Percentiles rank a stretch among this genome's conserved stretches.
phyloP scores from a whole-genome alignment of 306 rosid genomes.

The Sindora glabra region DNA sequence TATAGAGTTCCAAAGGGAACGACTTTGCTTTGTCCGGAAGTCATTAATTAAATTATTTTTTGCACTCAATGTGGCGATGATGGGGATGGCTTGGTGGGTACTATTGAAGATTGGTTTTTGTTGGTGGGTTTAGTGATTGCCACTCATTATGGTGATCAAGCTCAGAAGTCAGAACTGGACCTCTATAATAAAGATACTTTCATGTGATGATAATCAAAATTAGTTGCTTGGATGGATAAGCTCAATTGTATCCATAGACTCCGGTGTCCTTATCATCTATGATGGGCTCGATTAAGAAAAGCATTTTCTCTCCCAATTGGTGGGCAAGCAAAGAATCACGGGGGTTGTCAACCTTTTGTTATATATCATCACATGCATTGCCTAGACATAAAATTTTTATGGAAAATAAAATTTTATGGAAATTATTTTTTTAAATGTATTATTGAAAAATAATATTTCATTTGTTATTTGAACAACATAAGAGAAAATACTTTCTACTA shows the following conservation, averaged over 20 bases:
- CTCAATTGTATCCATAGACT: no score
- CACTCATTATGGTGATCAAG: constrained; percentile 18
- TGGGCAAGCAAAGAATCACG: constrained; percentile 28
- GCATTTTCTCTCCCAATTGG: neutral
- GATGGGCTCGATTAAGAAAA: constrained; percentile 4
- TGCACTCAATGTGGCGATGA: constrained; percentile 27
- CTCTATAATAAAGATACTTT: constrained; percentile 13
- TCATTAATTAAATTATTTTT: constrained; percentile 36
- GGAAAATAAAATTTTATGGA: no score
- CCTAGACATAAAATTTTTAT: no score
- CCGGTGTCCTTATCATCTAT: neutral
- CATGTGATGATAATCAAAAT: neutral
- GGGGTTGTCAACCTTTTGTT: neutral
- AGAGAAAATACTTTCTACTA: no score
- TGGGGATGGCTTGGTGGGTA: constrained; percentile 19
- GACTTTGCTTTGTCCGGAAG: constrained; percentile 70
- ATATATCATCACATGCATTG: constrained; percentile 9
- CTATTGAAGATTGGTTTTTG: no score
- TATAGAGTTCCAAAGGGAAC: constrained; percentile 15
- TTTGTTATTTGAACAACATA: no score
- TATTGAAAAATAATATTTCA: no score
- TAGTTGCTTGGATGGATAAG: constrained; percentile 20
- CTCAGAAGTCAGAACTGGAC: constrained; percentile 25
- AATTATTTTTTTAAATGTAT: no score
- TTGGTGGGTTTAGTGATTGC: constrained; percentile 31